Base-by-base conservation (phyloP, 495 filamentous ascomycete genomes). In the Evernia prunastri region DNA sequence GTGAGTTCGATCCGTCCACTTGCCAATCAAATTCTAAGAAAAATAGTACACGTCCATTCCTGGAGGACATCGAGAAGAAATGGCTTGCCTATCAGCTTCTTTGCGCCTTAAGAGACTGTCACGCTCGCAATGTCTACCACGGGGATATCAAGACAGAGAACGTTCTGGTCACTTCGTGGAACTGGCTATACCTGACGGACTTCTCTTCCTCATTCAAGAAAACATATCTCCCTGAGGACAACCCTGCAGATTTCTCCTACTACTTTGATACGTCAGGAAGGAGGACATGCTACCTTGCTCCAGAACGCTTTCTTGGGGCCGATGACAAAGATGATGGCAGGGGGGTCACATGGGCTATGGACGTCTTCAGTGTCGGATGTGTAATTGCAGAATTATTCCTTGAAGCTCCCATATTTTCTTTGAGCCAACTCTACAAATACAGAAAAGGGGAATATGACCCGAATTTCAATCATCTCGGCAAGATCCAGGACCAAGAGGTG, bases 81-180 rank as follows among this genome's bases (percentile, higher is more conserved):
- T 99, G 95, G 94, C 83, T 99, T 51, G 89, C 95, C 1, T 99
- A 96, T 69, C 95, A 99, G 76, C 83, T 99, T 13, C 82, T 99
- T 13, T 96, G 91, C 74, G 94, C 89, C 11, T 79, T 97, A 60
- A 85, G 93, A 40, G 95, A 99, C 72, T 96, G 91, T 68, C 95
- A 99, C 75, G 80, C 87, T 49, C 81, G 89, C n/a, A 89, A 92
- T 64, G 80, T 97, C 59, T 97, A 89, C 73, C 95, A 99, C 73
- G 95, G 95, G 42, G 95, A 99, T 72, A 97, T 99, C 76, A 99
- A 99, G 76, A 91, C 94, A 0, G 93, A 97, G 75, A 99, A 97
- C 69, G 84, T 91, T 36, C 79, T 99, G 58, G 92, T 97, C 49
- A 99, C 95, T 1, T 96, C 95, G 33, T 99, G 95, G 95, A 96